phyloP scores from a whole-genome alignment of 2,329 filamentous ascomycete genomes.

The Pezicula carpinea region DNA sequence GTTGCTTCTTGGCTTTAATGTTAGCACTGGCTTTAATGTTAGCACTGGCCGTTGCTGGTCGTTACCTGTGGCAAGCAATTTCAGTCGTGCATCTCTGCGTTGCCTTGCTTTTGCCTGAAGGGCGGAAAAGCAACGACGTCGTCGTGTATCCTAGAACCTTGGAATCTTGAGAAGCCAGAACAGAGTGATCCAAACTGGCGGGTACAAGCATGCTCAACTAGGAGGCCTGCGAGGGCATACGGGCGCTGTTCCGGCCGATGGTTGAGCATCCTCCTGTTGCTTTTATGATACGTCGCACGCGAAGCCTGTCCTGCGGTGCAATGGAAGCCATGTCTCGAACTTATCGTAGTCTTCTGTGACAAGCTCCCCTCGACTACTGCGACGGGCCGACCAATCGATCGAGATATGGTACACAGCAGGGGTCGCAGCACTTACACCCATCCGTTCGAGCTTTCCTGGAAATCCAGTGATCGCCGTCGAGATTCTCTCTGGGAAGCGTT shows the following conservation, averaged over 20 bases:
- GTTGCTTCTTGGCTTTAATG: conserved; percentile 2
- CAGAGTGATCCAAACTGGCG: not conserved
- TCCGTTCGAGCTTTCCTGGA: conserved; percentile 3
- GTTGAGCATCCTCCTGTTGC: conserved; percentile 6
- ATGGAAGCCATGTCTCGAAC: conserved; percentile 10
- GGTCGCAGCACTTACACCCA: too few species aligned
- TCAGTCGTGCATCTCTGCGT: conserved; percentile 8
- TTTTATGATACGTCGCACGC: conserved; percentile 15
- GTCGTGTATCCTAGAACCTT: conserved; percentile 1
- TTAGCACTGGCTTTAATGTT: conserved; percentile 8
- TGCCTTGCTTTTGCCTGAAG: conserved; percentile 17
- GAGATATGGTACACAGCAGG: conserved; percentile 23
- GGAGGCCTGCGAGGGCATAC: not conserved
- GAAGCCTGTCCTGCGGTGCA: conserved; percentile 10
- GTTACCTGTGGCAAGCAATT: conserved; percentile 6
- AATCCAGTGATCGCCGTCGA: conserved; percentile 3
- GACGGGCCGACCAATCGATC: conserved; percentile 15
- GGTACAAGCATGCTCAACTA: conserved; percentile 1
- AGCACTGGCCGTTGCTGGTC: conserved; percentile 5
- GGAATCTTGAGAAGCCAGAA: not conserved
- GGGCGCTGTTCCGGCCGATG: conserved; percentile 1
- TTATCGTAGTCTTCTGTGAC: conserved; percentile 16
- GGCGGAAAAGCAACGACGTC: conserved; percentile 10
- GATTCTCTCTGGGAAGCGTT: conserved; percentile 7
- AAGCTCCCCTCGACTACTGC: not conserved